Conservation (phyloP, 768 basidiomycete genomes). For the Suillus variegatus region DNA sequence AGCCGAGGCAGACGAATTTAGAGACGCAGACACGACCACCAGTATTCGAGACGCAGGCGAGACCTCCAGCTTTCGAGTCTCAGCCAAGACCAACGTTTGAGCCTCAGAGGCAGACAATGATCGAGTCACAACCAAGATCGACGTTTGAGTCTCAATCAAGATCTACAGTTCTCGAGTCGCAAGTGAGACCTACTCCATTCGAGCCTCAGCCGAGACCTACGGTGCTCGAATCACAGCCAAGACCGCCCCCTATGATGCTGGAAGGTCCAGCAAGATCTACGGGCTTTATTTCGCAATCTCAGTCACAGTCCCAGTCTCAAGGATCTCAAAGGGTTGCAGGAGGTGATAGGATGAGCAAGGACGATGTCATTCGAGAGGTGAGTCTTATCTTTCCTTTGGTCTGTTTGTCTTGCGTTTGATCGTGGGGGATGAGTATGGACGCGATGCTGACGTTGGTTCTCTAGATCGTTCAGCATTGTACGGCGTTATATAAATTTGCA, state of each 20-base stretch:
- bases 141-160: neutral
- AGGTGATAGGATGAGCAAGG: neutral
- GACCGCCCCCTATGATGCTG: neutral
- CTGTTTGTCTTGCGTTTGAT: neutral
- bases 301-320: slow-evolving; percentile 27
- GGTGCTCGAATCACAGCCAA: neutral
- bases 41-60: neutral
- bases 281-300: slow-evolving; percentile 15
- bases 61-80: neutral
- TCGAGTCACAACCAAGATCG: neutral
- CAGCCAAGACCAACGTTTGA: neutral
- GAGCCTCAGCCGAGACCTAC: neutral
- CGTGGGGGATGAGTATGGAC: slow-evolving; percentile 3
- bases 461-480: slow-evolving; percentile 61
- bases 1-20: neutral
- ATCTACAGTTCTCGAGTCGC: neutral
- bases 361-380: slow-evolving; percentile 5
- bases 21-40: neutral
- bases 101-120: neutral
- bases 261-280: slow-evolving; percentile 1
- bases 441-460: slow-evolving; percentile 27
- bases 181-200: neutral
- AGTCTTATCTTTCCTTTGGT: neutral
- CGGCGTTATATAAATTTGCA: slow-evolving; percentile 62
- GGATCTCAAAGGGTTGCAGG: slow-evolving; percentile 5